A percentile compares a stretch with the other conserved stretches of the same genome.
These are phyloP conservation scores for Tylopilus sp. DNA, from an alignment of 768 basidiomycete species.

Conservation along the genomic window DNA sequence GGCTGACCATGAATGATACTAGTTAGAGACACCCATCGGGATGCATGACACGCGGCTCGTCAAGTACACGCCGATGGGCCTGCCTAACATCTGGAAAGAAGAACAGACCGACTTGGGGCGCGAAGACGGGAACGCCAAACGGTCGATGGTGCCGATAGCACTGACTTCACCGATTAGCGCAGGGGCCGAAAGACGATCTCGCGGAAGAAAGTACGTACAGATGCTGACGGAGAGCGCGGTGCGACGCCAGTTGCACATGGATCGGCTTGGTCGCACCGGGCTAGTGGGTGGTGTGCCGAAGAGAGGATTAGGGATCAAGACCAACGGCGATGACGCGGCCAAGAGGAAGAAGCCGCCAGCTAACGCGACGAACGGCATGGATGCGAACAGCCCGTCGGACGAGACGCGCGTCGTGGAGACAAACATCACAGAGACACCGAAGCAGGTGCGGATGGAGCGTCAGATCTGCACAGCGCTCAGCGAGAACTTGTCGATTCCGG, in stretches of 20 bases:
- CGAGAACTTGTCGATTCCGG: conserved; percentile 21
- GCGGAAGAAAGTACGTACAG: conserved; percentile 18
- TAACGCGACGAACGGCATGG: conserved; percentile 13
- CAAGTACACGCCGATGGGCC: conserved; percentile 11
- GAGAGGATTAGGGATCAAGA: conserved; percentile 1
- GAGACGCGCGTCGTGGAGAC: background rate
- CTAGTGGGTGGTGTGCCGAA: background rate
- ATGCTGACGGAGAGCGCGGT: conserved; percentile 19
- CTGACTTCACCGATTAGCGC: background rate
- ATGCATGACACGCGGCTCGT: conserved; percentile 17
- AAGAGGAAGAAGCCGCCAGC: conserved; percentile 14
- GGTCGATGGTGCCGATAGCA: background rate
- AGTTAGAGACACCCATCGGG: conserved; percentile 14
- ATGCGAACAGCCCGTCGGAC: background rate
- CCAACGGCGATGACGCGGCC: background rate
- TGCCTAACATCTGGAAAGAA: conserved; percentile 19
- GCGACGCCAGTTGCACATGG: conserved; percentile 17
- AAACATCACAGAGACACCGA: background rate
- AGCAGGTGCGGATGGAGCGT: conserved; percentile 6
- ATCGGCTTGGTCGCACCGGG: background rate
- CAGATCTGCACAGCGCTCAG: conserved; percentile 6
- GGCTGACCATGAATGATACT: conserved; percentile 1
- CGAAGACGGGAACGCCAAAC: background rate
- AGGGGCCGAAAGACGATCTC: background rate
- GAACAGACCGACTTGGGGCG: background rate